These are phyloP conservation scores for Theobroma grandiflorum DNA, from an alignment of 441 rosid species.

Conservation along the genomic window DNA sequence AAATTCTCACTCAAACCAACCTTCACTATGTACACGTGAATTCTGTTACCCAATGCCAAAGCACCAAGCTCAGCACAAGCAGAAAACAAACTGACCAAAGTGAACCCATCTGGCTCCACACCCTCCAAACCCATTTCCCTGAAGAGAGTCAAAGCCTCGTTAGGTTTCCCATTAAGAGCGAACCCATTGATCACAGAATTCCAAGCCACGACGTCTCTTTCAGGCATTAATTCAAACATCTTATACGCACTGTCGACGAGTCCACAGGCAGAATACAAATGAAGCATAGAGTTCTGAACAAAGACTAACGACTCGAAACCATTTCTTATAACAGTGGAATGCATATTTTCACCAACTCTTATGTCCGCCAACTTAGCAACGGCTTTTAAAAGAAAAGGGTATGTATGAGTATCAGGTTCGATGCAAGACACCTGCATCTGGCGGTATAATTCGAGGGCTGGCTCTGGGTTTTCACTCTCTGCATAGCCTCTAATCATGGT, in stretches of 20 bases:
- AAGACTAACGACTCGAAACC: constrained; percentile 69
- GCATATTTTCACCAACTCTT: constrained; percentile 56
- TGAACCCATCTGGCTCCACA: constrained; percentile 71
- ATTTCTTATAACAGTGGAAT: constrained; percentile 53
- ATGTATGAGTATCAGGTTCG: constrained; percentile 76
- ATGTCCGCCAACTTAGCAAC: constrained; percentile 57
- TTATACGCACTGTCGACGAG: constrained; percentile 48
- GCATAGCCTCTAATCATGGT: constrained; percentile 81
- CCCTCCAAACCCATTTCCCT: constrained; percentile 57
- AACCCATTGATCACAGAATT: constrained; percentile 86
- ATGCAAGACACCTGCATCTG: constrained; percentile 49
- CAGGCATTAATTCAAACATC: constrained; percentile 71
- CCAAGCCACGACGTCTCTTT: constrained; percentile 81
- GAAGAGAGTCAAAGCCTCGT: constrained; percentile 63
- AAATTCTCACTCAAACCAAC: constrained; percentile 55
- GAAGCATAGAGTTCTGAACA: constrained; percentile 69
- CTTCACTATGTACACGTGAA: constrained; percentile 66
- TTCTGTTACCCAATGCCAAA: constrained; percentile 66
- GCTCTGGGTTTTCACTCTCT: constrained; percentile 54
- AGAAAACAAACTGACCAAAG: constrained; percentile 75
- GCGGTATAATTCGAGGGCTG: constrained; percentile 57
- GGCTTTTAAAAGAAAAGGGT: constrained; percentile 80
- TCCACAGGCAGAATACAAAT: constrained; percentile 61
- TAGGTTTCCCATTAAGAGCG: constrained; percentile 64
- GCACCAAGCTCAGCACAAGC: constrained; percentile 84